A percentile compares a stretch with the other conserved stretches of the same genome.
These are phyloP conservation scores for Heterobasidion parviporum DNA, from an alignment of 1,284 basidiomycete genomes.

Conservation along the genomic window DNA sequence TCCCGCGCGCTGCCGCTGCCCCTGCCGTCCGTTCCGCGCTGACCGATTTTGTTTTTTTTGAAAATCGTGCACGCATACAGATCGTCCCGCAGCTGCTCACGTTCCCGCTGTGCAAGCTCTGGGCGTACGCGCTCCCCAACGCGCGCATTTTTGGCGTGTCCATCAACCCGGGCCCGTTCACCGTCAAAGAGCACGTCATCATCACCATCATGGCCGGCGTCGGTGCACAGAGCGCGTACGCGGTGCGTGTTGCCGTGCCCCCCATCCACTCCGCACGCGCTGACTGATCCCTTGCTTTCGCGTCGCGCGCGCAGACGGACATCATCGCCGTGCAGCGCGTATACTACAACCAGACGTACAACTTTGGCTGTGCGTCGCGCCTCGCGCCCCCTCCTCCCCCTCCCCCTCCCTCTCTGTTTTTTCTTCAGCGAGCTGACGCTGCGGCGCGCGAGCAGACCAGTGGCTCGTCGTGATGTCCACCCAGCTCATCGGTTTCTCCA, in stretches of 20 bases:
- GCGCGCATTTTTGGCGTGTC: constrained; percentile 39
- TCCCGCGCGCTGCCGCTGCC: too few species aligned
- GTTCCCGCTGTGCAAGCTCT: constrained; percentile 46
- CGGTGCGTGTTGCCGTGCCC: constrained; percentile 17
- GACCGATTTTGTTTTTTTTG: too few species aligned
- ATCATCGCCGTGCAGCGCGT: constrained; percentile 66
- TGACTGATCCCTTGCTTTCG: constrained; percentile 6
- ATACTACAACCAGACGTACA: constrained; percentile 54
- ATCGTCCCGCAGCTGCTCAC: constrained; percentile 46
- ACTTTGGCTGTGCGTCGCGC: constrained; percentile 54
- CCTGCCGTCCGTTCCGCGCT: too few species aligned
- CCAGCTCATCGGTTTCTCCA: constrained; percentile 64
- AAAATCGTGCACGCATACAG: constrained; percentile 25
- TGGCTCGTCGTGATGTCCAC: constrained; percentile 46
- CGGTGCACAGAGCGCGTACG: constrained; percentile 53
- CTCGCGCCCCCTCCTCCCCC: constrained; percentile 15
- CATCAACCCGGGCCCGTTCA: constrained; percentile 67
- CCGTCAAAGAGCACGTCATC: constrained; percentile 64
- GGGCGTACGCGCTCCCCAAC: constrained; percentile 42
- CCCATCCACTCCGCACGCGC: background rate
- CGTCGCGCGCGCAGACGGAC: constrained; percentile 41
- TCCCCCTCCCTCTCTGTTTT: background rate
- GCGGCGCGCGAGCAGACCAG: constrained; percentile 46
- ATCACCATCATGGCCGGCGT: constrained; percentile 76
- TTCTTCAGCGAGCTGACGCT: constrained; percentile 22